A percentile compares a stretch with the other conserved stretches of the same genome.
Conservation (phyloP, 176 grass and related monocot genomes). For the Otatea glauca region DNA sequence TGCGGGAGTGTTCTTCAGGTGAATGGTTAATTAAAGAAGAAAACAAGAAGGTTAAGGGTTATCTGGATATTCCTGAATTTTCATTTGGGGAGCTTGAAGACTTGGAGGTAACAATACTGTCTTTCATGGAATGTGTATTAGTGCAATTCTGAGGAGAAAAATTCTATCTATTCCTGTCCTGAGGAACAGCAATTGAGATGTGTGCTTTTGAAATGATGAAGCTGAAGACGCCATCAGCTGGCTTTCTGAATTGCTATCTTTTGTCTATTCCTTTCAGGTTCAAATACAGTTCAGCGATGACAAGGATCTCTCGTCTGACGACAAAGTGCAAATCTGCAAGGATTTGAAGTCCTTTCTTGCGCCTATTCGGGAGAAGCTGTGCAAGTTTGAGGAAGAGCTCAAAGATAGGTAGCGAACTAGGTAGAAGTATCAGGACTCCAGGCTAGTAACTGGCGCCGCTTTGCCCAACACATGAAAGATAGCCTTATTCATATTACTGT, state of each 20-base stretch:
- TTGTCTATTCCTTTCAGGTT: constrained; percentile 48
- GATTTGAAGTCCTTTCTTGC: constrained; percentile 64
- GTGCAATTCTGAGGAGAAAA: background rate
- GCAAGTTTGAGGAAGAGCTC: constrained; percentile 65
- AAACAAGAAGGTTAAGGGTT: constrained; percentile 64
- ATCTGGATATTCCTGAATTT: constrained; percentile 76
- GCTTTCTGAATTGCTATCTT: background rate
- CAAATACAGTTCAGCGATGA: constrained; percentile 54
- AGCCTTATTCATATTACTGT: background rate
- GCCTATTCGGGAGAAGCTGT: constrained; percentile 58
- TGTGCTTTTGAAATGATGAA: background rate
- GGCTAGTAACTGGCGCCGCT: background rate
- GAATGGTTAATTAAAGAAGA: constrained; percentile 79
- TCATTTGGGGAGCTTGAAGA: constrained; percentile 88
- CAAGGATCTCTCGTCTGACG: constrained; percentile 45
- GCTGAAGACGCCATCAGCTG: background rate
- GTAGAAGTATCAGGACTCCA: background rate
- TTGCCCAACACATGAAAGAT: background rate
- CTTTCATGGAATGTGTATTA: background rate
- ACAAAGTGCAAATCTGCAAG: constrained; percentile 56
- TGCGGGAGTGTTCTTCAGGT: constrained; percentile 40
- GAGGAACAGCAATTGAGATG: background rate
- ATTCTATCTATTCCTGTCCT: background rate
- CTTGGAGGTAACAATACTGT: constrained; percentile 47
- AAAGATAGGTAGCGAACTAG: constrained; percentile 56